Evolutionary conservation across 129 eudicot species (phyloP), one percentile per base, ranked within the genome.

Genomic region (Flaveria linearis): DNA sequence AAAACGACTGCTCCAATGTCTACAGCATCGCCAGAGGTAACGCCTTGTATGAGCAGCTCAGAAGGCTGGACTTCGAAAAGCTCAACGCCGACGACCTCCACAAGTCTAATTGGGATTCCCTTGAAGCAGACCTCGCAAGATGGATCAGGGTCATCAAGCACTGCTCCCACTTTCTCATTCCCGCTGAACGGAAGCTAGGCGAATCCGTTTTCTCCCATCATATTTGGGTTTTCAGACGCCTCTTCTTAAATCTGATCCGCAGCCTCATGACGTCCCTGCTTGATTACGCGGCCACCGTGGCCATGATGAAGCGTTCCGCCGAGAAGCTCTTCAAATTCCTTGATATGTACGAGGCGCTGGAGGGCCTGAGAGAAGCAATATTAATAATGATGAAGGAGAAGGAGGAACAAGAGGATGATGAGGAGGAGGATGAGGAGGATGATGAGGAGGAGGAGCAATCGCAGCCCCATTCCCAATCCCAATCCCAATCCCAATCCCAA

Each of bases 261-360:
- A 71, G 89, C 13, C 74, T 87, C 3, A 84, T 87, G 5, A 90
- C 87, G 10, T 85, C 83, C 41, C 80, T 93, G 14, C 93, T 93
- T 9, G 95, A 85, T 65, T 90, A 90, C 10, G 91, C 90, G 0
- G 91, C 76, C 64, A 88, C 96, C 0, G 81, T 91, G 1, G 79
- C 95, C 0, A 83, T 70, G 82, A 81, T 89, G 9, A 88, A 85
- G 61, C 69, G 83, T 0, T 84, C 97, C 0, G 86, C 93, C 0
- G 98, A 93, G 56, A 84, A 86, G 73, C 52, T 93, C 18, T 93
- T 93, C 81, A 90, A 89, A 43, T 87, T 86, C 65, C 87, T 93
- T 2, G 98, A 93, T 57, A 87, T 90, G 88, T 83, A 84, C 30
- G 97, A 90, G 46, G 77, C 96, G 5, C 86, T 93, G 0, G 80